Evolutionary conservation across 768 basidiomycete genomes (phyloP), one percentile per base, ranked within the genome.

Genomic region (Paxillus involutus): DNA sequence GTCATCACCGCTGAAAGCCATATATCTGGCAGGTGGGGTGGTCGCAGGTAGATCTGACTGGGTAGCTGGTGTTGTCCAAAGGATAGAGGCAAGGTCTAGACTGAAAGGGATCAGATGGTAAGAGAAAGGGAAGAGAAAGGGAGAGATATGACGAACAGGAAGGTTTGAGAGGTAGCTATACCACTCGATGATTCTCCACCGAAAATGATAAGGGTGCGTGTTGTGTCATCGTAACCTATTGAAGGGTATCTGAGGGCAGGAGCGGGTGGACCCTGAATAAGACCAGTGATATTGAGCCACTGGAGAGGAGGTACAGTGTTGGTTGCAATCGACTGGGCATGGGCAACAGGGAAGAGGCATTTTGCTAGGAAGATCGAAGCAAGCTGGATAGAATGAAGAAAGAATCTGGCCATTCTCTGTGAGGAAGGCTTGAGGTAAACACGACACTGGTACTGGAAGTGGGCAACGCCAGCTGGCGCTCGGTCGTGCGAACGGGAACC

Each of bases 181-280:
- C 86, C 84, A 56, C 79, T 80, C 51, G 80, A 74, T 5, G 88
- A 86, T 70, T 89, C 79, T 44, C 89, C 89, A 47, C 89, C 89
- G 63, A 90, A 91, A 49, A 91, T 77, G 59, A 91, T 73, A 49
- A 91, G 69, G 10, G 77, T 79, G 47, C 82, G 80, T 60, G 80
- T 80, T 35, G 39, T 53, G 59, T 66, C 70, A 61, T 74, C 70
- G 63, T 75, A 78, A 13, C 88, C 90, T 59, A 92, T 83, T 33
- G 85, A 78, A 7, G 88, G 82, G 61, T 88, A 85, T 67, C 83
- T 86, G 59, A 91, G 76, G 7, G 85, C 84, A 7, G 87, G 82
- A 2, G 74, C 69, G 4, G 80, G 51, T 1, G 85, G 66, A 32
- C 88, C 87, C 30, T 70, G 71, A 41, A 88, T 72, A 49, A 83